Percentiles rank a stretch among this genome's conserved stretches.
phyloP scores from a whole-genome alignment of 2,329 filamentous ascomycete genomes.

The Pyrenophora graminea region DNA sequence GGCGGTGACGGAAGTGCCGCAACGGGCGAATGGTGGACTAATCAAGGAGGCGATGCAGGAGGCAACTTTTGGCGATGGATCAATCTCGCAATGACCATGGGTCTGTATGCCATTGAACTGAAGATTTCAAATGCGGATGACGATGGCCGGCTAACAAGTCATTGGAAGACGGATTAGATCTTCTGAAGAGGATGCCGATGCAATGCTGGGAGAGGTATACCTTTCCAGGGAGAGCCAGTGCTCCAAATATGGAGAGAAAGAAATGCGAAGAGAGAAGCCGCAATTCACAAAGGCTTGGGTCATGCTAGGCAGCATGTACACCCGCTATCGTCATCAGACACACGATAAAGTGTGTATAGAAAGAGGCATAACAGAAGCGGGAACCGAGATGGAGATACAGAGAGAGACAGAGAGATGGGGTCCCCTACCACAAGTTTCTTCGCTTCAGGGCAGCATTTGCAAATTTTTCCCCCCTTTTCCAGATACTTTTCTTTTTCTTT shows the following conservation, averaged over 20 bases:
- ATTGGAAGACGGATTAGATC: conserved; percentile 86
- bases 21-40: conserved; percentile 75
- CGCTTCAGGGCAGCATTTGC: background rate
- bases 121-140: conserved; percentile 83
- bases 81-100: conserved; percentile 87
- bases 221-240: too few species aligned
- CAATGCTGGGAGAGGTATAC: too few species aligned
- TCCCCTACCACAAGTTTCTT: too few species aligned
- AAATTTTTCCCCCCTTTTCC: too few species aligned
- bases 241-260: background rate
- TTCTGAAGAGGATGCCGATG: background rate
- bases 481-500: too few species aligned
- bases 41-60: conserved; percentile 78
- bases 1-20: conserved; percentile 55
- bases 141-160: conserved; percentile 71
- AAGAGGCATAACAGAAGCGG: background rate
- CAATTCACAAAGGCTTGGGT: background rate
- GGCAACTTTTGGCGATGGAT: conserved; percentile 93
- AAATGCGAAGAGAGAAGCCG: background rate
- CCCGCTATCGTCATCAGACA: background rate
- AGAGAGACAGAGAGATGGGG: background rate
- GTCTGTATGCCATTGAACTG: conserved; percentile 85
- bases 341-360: background rate
- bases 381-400: background rate
- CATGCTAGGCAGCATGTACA: background rate